Conservation (phyloP, 345 rosid species). For the Firmiana major region DNA sequence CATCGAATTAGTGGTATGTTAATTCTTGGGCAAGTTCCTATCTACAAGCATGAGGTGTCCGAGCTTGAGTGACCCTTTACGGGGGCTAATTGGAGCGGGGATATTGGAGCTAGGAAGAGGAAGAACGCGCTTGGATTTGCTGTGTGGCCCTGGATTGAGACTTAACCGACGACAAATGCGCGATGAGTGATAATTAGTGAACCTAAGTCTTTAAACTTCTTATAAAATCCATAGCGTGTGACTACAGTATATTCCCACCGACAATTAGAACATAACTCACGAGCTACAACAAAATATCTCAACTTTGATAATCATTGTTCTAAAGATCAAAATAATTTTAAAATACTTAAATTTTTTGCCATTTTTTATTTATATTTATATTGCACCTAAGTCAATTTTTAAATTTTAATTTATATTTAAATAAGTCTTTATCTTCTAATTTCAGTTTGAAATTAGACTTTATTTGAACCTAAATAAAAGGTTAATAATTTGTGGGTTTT, state of each 20-base stretch:
- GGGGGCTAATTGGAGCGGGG: neutral
- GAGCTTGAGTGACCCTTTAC: neutral
- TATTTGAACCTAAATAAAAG: no score
- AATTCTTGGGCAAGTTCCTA: neutral
- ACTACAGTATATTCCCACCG: neutral
- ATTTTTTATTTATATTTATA: no score
- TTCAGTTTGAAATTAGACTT: no score
- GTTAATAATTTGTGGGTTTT: no score
- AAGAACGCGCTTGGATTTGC: neutral
- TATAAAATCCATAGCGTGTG: neutral
- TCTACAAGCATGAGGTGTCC: neutral
- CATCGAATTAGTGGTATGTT: neutral
- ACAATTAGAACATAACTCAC: neutral
- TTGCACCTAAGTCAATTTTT: no score
- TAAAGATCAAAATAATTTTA: no score
- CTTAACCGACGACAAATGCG: conserved; percentile 10
- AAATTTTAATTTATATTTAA: no score
- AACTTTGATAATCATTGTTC: neutral
- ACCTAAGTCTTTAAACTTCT: neutral
- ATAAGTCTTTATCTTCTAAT: no score
- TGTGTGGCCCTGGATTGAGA: conserved; percentile 1
- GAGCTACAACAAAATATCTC: neutral
- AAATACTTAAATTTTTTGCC: no score
- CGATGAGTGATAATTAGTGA: neutral
- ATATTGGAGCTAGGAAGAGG: neutral